A percentile compares a stretch with the other conserved stretches of the same genome.
Evolutionary conservation across 2,329 filamentous ascomycete species (phyloP).

Genomic region (Cercospora brassicicola): DNA sequence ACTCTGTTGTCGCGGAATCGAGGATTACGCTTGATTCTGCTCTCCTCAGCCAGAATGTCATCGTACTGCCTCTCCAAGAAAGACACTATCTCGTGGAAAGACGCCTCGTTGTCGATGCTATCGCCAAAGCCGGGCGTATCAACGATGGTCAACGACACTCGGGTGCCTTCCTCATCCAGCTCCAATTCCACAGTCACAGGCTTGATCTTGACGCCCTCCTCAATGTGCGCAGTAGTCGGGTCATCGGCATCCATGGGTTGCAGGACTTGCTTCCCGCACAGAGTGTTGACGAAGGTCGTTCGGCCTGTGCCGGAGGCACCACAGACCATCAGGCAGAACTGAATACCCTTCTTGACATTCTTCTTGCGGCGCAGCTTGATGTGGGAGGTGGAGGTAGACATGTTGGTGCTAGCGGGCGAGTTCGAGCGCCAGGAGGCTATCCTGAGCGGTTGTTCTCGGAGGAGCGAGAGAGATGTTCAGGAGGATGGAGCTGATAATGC

Average conservation of each 20-base stretch:
- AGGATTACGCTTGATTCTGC: conserved; percentile 99
- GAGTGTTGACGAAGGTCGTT: conserved; percentile 98
- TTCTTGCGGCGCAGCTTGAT: conserved; percentile 99
- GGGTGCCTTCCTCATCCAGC: conserved; percentile 95
- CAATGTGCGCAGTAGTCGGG: conserved; percentile 79
- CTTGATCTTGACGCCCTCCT: conserved; percentile 98
- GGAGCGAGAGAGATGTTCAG: background rate
- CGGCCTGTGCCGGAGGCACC: conserved; percentile 97
- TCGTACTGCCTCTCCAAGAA: conserved; percentile 99
- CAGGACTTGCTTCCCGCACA: conserved; percentile 92
- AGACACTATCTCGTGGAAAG: conserved; percentile 95
- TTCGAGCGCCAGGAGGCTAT: conserved; percentile 29
- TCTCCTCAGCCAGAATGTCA: conserved; percentile 98
- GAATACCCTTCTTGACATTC: conserved; percentile 99
- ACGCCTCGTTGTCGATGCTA: conserved; percentile 94
- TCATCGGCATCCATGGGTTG: conserved; percentile 91
- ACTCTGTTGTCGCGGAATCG: conserved; percentile 99
- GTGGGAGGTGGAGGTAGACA: conserved; percentile 38
- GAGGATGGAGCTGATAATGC: background rate
- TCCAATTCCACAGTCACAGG: conserved; percentile 95
- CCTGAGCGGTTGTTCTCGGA: conserved; percentile 23
- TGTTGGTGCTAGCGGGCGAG: conserved; percentile 27
- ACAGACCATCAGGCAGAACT: conserved; percentile 99
- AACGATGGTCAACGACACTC: conserved; percentile 96
- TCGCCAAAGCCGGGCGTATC: conserved; percentile 98